phyloP scores from a whole-genome alignment of 768 basidiomycete genomes.

The Kwoniella sp. region DNA sequence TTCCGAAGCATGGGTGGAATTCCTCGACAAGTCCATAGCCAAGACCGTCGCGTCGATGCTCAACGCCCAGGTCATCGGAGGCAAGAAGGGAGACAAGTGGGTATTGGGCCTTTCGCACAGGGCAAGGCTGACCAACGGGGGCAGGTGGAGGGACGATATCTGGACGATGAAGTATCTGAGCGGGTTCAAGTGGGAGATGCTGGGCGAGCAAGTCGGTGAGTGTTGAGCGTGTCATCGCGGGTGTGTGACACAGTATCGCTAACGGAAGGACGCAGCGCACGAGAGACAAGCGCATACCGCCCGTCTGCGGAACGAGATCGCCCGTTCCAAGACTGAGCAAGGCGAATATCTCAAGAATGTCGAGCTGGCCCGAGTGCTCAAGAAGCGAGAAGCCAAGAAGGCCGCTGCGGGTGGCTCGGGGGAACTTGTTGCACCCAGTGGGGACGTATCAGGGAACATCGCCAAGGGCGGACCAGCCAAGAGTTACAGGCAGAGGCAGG shows the following conservation, averaged over 20 bases:
- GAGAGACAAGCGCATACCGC: conserved; percentile 84
- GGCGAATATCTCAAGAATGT: conserved; percentile 90
- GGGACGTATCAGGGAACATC: background rate
- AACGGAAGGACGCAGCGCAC: conserved; percentile 60
- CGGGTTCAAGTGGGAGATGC: conserved; percentile 97
- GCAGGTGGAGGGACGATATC: conserved; percentile 87
- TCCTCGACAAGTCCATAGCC: conserved; percentile 87
- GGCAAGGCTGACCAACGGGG: conserved; percentile 38
- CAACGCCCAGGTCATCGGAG: conserved; percentile 88
- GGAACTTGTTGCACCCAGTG: background rate
- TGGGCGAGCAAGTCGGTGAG: conserved; percentile 96
- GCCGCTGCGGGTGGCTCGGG: conserved; percentile 9
- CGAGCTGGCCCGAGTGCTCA: conserved; percentile 72
- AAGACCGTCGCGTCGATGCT: conserved; percentile 88
- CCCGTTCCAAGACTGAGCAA: conserved; percentile 82
- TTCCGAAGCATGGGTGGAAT: conserved; percentile 97
- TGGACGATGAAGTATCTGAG: conserved; percentile 99
- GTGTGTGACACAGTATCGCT: background rate
- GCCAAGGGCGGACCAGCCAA: conserved; percentile 5
- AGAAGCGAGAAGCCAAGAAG: conserved; percentile 49
- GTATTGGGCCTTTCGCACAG: background rate
- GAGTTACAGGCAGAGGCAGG: conserved; percentile 36
- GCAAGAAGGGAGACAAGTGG: conserved; percentile 49
- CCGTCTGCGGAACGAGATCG: conserved; percentile 83
- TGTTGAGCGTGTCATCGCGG: conserved; percentile 16